Evolutionary conservation across 345 rosid species (phyloP), one percentile per base, ranked within the genome.

Genomic region (Toxicodendron radicans): DNA sequence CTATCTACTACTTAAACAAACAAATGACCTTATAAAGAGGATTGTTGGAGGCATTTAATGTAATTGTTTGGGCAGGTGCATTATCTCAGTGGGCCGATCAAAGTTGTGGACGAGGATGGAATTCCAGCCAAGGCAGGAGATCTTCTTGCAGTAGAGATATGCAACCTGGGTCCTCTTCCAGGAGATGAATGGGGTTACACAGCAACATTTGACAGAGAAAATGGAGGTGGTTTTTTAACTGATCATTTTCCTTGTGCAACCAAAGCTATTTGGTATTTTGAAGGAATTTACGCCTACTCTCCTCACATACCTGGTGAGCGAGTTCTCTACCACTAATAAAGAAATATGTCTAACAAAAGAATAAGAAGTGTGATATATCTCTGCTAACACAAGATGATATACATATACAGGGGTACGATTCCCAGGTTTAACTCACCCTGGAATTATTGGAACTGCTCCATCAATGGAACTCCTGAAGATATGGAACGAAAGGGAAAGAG

Each of bases 141-240:
- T 80, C 93, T 91, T 65, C 97, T 95, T 4, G 85, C 71, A 33
- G 95, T 92, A 41, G 95, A 95, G 79, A 92, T 91, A 70, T 89
- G 97, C 72, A 87, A 95, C 72, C 77, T 92, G 82, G 97, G 97
- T 81, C 97, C 97, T 80, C 79, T 95, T 2, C 88, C 91, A 8
- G 95, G 94, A 10, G 88, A 91, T 78, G 99, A 95, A 87, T 91
- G 98, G 99, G 98, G 95, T 3, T 95, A 52, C 64, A 89, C 97
- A 57, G 94, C 87, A 51, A 81, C 88, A 2, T 89, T 88, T 72
- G 95, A 95, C 80, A 90, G 95, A 78, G 97, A 95, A 75, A 89
- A 90, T 33, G 97, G 99, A 0, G 97, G 97, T 2, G 94, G 97
- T 41, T 92, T 88, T 71, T 72, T 95, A 75, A 95, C 98, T 11